A percentile compares a stretch with the other conserved stretches of the same genome.
Evolutionary conservation across 331 rosid genomes (phyloP).

Genomic region (Ulmus americana): DNA sequence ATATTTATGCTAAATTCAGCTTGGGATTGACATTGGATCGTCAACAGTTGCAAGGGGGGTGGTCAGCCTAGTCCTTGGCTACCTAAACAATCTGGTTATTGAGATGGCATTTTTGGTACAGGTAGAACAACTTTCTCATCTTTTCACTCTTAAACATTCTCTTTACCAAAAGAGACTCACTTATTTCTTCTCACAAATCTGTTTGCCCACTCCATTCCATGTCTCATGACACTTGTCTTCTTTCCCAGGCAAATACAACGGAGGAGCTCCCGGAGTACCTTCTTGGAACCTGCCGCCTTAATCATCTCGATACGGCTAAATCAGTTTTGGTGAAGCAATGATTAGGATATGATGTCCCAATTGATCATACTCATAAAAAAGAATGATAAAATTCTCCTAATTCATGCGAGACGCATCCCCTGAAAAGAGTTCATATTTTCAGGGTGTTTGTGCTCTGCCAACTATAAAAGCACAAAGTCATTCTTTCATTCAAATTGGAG

Average conservation of each 20-base stretch:
- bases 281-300: slow-evolving; percentile 42
- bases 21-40: slow-evolving; percentile 41
- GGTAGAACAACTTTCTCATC: slow-evolving; percentile 19
- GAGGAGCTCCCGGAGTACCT: slow-evolving; percentile 44
- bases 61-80: slow-evolving; percentile 37
- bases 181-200: neutral
- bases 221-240: neutral
- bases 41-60: slow-evolving; percentile 48
- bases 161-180: neutral
- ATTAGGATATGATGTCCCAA: slow-evolving; percentile 8
- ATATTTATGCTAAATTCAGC: slow-evolving; percentile 19
- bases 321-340: slow-evolving; percentile 27
- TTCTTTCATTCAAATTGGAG: slow-evolving; percentile 38
- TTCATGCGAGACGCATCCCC: slow-evolving; percentile 8
- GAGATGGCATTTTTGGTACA: slow-evolving; percentile 46
- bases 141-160: neutral
- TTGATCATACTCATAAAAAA: slow-evolving; percentile 12
- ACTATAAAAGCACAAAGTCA: slow-evolving; percentile 26
- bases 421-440: slow-evolving; percentile 10
- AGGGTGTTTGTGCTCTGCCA: slow-evolving; percentile 23
- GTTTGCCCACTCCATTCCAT: neutral
- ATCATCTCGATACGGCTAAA: slow-evolving; percentile 40
- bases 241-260: slow-evolving; percentile 35
- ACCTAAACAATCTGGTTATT: slow-evolving; percentile 36
- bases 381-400: neutral